Evolutionary conservation across 2,329 filamentous ascomycete species (phyloP).

Genomic region (Alternaria solani): DNA sequence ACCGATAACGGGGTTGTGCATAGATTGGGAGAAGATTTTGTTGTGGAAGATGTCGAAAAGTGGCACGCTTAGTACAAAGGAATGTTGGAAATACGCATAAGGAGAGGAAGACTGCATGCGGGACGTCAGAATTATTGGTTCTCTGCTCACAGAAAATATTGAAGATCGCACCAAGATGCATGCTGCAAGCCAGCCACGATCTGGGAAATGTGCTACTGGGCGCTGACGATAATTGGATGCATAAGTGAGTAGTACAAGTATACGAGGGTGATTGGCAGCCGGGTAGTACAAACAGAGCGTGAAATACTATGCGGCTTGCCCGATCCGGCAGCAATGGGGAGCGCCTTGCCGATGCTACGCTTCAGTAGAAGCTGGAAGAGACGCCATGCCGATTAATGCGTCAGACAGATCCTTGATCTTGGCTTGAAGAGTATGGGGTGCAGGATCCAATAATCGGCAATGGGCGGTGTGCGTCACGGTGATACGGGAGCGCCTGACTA

Average conservation of each 20-base stretch:
- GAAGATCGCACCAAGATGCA: neutral
- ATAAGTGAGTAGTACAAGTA: constrained; percentile 14
- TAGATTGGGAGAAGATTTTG: neutral
- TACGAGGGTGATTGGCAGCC: constrained; percentile 12
- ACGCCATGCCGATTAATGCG: neutral
- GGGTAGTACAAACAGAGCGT: constrained; percentile 17
- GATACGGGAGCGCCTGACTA: constrained; percentile 1
- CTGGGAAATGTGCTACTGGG: constrained; percentile 11
- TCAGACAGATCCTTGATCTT: constrained; percentile 5
- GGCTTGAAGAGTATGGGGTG: constrained; percentile 2
- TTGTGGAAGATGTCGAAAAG: neutral
- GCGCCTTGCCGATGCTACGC: constrained; percentile 11
- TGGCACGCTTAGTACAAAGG: neutral
- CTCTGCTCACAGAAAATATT: neutral
- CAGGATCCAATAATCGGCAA: constrained; percentile 2
- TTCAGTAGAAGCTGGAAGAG: neutral
- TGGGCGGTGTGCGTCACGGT: constrained; percentile 6
- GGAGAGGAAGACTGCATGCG: neutral
- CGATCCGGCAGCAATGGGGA: constrained; percentile 11
- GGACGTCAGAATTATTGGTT: neutral
- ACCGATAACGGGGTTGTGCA: constrained; percentile 4
- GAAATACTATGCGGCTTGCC: constrained; percentile 16
- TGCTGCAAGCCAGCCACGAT: constrained; percentile 6
- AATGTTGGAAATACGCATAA: neutral
- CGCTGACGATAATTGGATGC: constrained; percentile 15